Base-by-base conservation (phyloP, 805 yeast genomes). In the Starmerella riodocensis region DNA sequence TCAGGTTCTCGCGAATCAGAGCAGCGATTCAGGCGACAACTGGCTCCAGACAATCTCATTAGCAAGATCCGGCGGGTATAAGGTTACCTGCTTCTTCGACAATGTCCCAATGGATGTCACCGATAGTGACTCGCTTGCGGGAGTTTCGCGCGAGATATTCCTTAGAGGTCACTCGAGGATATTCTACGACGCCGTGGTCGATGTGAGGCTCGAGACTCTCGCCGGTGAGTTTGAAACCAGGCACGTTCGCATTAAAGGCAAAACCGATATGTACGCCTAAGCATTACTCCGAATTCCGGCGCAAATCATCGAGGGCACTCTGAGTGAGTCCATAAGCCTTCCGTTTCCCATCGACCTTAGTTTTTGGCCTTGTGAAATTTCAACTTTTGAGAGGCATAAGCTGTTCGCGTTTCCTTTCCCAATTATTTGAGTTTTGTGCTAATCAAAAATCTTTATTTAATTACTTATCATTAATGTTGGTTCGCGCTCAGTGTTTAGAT, bases 1-100 rank as follows among this genome's bases (percentile, higher is more conserved):
- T 5, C 58, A 62, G n/a, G 52, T 72, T 12, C 9, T 41, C 11
- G 60, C 62, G 4, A 50, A 69, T 48, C 51, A 52, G 8, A 63
- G 62, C 6, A 17, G 16, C 17, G 25, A 20, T 17, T n/a, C n/a
- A n/a, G 26, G 26, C 19, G 34, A 31, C 11, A 20, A 13, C 6
- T 73, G 78, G 78, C 59, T 60, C 19, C 54, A 56, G 1, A 68
- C 73, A 4, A 54, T 50, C 28, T 60, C 43, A 39, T 49, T 25
- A 3, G 46, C 45, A 3, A 48, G 41, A 6, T 46, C 34, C 16
- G 53, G 53, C 1, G 52, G 55, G 20, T 57, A 66, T 44, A 53
- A 55, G 14, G 54, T 73, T 1, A 53, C 53, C 26, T 58, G 71
- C 34, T 57, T 52, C 30, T 53, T 73, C 22, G 59, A 61, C n/a